Conservation (phyloP, 1,284 basidiomycete genomes). For the Cryptococcus maquisensis region DNA sequence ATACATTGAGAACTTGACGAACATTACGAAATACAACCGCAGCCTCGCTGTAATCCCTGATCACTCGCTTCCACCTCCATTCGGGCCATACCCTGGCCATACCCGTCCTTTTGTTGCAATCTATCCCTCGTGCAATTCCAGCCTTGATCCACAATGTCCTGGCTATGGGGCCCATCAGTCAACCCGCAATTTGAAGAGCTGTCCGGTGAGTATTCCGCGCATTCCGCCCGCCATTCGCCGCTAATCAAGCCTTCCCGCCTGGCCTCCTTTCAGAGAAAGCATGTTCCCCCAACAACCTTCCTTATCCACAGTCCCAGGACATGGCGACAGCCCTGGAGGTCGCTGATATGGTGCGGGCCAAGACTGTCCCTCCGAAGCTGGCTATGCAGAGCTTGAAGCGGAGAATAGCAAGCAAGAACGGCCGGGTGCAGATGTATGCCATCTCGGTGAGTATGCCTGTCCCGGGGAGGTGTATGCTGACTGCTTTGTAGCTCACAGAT, state of each 20-base stretch:
- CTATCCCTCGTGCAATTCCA: neutral
- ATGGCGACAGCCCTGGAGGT: conserved; percentile 93
- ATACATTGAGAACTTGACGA: no score
- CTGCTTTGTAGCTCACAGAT: conserved; percentile 67
- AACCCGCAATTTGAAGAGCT: conserved; percentile 48
- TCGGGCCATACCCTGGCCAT: neutral
- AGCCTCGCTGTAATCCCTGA: neutral
- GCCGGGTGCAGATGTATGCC: conserved; percentile 86
- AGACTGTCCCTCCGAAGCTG: conserved; percentile 76
- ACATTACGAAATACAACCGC: neutral
- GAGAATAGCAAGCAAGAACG: conserved; percentile 88
- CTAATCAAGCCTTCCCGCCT: neutral
- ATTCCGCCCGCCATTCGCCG: neutral
- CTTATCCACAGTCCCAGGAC: conserved; percentile 62
- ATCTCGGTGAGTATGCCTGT: conserved; percentile 62
- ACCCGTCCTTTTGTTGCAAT: neutral
- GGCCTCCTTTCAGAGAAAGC: conserved; percentile 41
- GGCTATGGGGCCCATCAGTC: conserved; percentile 45
- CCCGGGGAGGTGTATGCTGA: neutral
- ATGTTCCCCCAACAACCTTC: conserved; percentile 48
- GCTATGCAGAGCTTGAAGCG: conserved; percentile 86
- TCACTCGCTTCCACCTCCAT: neutral
- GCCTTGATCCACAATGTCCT: conserved; percentile 45
- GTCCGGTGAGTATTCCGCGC: conserved; percentile 34
- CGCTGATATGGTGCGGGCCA: conserved; percentile 93